phyloP scores from a whole-genome alignment of 2,329 filamentous ascomycete species.

The Aspergillus viridinutans region DNA sequence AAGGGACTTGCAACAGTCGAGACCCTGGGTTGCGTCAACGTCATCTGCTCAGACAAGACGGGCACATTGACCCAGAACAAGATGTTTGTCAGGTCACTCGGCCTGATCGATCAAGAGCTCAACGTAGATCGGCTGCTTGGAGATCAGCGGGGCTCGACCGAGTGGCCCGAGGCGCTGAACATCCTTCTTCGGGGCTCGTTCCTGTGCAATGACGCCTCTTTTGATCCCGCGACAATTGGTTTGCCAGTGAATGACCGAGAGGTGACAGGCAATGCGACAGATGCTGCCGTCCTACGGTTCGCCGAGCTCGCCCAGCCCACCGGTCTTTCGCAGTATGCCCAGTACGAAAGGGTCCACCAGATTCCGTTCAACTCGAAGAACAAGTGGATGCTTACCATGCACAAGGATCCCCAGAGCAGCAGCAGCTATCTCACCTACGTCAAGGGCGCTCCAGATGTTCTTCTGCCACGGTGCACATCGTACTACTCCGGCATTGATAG shows the following conservation, averaged over 20 bases:
- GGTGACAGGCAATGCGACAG: slow-evolving; percentile 72
- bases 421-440: slow-evolving; percentile 45
- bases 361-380: slow-evolving; percentile 79
- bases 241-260: slow-evolving; percentile 58
- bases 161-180: slow-evolving; percentile 41
- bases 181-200: slow-evolving; percentile 61
- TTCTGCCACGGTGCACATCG: slow-evolving; percentile 60
- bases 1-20: slow-evolving; percentile 77
- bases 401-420: slow-evolving; percentile 31
- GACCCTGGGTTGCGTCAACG: slow-evolving; percentile 68
- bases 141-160: slow-evolving; percentile 8
- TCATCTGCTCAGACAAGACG: slow-evolving; percentile 76
- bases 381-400: slow-evolving; percentile 71
- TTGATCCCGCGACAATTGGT: slow-evolving; percentile 62
- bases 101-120: slow-evolving; percentile 23
- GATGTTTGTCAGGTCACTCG: slow-evolving; percentile 56
- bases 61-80: slow-evolving; percentile 60
- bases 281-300: slow-evolving; percentile 69
- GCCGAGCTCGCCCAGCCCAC: slow-evolving; percentile 61
- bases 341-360: slow-evolving; percentile 64
- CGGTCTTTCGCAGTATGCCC: slow-evolving; percentile 49
- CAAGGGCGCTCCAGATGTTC: slow-evolving; percentile 73
- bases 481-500: slow-evolving; percentile 57
- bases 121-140: slow-evolving; percentile 14
- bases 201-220: slow-evolving; percentile 71